Percentiles rank a stretch among this genome's conserved stretches.
These are phyloP conservation scores for Starmerella bacillaris DNA, from an alignment of 805 yeast genomes.

Conservation along the genomic window DNA sequence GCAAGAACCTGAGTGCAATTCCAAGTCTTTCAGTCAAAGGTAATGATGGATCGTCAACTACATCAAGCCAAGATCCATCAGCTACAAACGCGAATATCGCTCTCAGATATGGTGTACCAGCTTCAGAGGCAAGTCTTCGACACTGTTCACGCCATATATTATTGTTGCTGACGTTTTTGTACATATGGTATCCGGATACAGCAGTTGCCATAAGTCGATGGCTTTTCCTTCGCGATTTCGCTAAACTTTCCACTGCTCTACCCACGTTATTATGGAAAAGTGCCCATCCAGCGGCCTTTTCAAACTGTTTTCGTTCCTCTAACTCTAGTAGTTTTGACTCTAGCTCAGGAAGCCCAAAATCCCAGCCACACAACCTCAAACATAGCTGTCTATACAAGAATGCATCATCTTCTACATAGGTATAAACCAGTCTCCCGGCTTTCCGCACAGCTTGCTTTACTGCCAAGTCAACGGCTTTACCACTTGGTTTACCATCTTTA, in stretches of 20 bases:
- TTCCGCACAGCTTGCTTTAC: constrained; percentile 35
- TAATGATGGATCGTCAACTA: constrained; percentile 69
- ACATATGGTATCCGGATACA: constrained; percentile 71
- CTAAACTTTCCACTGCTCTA: constrained; percentile 61
- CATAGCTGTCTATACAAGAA: constrained; percentile 60
- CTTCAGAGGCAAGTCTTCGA: constrained; percentile 67
- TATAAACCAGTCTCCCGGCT: constrained; percentile 25
- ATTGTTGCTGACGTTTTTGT: constrained; percentile 36
- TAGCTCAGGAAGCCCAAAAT: constrained; percentile 53
- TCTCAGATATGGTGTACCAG: constrained; percentile 73
- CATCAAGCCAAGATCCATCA: constrained; percentile 93
- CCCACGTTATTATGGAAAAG: constrained; percentile 79
- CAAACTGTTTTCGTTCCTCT: constrained; percentile 41
- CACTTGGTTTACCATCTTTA: constrained; percentile 16
- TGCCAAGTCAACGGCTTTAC: constrained; percentile 31
- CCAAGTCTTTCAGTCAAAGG: constrained; percentile 81
- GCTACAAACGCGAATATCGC: constrained; percentile 88
- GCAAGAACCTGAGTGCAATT: constrained; percentile 68
- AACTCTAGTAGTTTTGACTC: constrained; percentile 48
- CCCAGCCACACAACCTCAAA: constrained; percentile 79
- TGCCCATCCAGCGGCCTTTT: constrained; percentile 96
- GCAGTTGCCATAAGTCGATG: constrained; percentile 78
- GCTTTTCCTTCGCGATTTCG: constrained; percentile 52
- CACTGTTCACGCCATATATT: constrained; percentile 90
- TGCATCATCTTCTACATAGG: constrained; percentile 27